Evolutionary conservation across 2,329 filamentous ascomycete species (phyloP).

Genomic region (Aspergillus clavatus): DNA sequence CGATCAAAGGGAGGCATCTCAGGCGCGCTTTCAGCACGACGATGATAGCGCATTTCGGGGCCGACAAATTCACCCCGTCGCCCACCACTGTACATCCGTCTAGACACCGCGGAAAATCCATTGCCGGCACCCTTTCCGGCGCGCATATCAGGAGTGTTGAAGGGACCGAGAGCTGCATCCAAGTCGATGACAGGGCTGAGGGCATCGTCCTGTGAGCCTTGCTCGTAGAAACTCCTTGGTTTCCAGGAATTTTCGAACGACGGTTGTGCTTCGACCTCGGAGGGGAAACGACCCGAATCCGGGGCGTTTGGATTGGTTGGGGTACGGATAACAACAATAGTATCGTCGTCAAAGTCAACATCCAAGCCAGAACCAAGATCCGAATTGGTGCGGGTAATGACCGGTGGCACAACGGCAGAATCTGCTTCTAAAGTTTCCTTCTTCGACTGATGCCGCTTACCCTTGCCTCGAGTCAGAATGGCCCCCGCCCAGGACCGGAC

Average conservation of each 20-base stretch:
- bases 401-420: slow-evolving; percentile 42
- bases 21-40: slow-evolving; percentile 47
- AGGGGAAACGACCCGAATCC: slow-evolving; percentile 16
- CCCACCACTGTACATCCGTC: slow-evolving; percentile 47
- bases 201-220: slow-evolving; percentile 54
- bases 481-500: slow-evolving; percentile 61
- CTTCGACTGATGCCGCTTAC: slow-evolving; percentile 43
- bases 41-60: slow-evolving; percentile 48
- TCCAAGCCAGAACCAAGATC: slow-evolving; percentile 41
- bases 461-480: slow-evolving; percentile 46
- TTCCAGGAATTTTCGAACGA: slow-evolving; percentile 40
- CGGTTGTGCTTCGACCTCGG: slow-evolving; percentile 14
- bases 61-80: slow-evolving; percentile 43
- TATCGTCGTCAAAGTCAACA: slow-evolving; percentile 47
- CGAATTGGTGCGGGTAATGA: slow-evolving; percentile 37
- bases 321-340: slow-evolving; percentile 45
- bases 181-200: slow-evolving; percentile 84
- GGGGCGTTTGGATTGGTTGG: slow-evolving; percentile 36
- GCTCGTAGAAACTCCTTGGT: slow-evolving; percentile 42
- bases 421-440: slow-evolving; percentile 35
- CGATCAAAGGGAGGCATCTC: slow-evolving; percentile 47
- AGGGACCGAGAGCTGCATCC: slow-evolving; percentile 86
- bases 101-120: slow-evolving; percentile 38
- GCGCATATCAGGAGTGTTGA: slow-evolving; percentile 63
- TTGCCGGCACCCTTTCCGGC: slow-evolving; percentile 27